These are phyloP conservation scores for Aspergillus felis DNA, from an alignment of 2,329 filamentous ascomycete genomes.

Conservation along the genomic window DNA sequence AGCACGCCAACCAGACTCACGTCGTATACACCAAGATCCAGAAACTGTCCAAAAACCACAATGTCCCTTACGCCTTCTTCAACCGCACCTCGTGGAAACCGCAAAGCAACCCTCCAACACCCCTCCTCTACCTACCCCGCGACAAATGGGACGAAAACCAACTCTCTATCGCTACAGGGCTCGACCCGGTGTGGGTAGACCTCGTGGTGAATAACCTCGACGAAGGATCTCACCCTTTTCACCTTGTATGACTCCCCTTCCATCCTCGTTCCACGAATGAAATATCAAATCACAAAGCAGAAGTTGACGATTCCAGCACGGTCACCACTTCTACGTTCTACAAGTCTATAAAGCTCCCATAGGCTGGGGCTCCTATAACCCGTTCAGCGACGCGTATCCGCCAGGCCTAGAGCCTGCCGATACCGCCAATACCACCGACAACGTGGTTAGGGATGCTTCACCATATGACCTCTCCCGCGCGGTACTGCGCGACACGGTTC, in stretches of 20 bases:
- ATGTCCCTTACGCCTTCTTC: constrained; percentile 46
- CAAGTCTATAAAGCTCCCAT: constrained; percentile 24
- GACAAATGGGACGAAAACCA: constrained; percentile 43
- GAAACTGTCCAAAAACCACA: constrained; percentile 41
- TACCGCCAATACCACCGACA: constrained; percentile 17
- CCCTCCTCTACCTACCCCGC: constrained; percentile 33
- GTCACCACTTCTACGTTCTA: constrained; percentile 34
- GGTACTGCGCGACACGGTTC: constrained; percentile 52
- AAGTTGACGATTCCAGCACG: constrained; percentile 22
- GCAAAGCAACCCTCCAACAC: constrained; percentile 31
- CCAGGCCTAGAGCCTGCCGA: constrained; percentile 15
- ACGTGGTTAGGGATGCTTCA: neutral
- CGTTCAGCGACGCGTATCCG: constrained; percentile 22
- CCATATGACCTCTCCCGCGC: constrained; percentile 25
- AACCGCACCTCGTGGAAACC: constrained; percentile 46
- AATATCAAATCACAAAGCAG: neutral
- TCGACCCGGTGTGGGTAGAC: constrained; percentile 41
- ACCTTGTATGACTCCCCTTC: constrained; percentile 35
- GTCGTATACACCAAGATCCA: constrained; percentile 47
- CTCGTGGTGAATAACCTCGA: constrained; percentile 50
- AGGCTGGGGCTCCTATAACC: constrained; percentile 39
- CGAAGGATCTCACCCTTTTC: constrained; percentile 49
- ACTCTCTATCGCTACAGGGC: constrained; percentile 32
- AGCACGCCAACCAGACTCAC: constrained; percentile 36
- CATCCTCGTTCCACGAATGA: neutral